Evolutionary conservation across 352 stramenopile species (phyloP).

Genomic region (Saprolegnia diclina): DNA sequence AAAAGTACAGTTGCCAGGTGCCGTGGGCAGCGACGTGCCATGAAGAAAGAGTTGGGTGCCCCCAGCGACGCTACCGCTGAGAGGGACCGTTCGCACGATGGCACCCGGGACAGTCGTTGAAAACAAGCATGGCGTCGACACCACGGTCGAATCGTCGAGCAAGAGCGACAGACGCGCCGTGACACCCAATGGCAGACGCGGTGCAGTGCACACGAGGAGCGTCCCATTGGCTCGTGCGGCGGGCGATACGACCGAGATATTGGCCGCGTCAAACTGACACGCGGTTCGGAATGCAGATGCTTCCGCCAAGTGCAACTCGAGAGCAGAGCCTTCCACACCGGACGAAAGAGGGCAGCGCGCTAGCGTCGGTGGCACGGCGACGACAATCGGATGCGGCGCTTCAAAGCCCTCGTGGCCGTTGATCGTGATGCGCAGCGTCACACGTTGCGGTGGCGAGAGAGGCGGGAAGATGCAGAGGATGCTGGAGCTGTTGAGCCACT

Average conservation of each 20-base stretch:
- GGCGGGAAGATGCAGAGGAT: not conserved
- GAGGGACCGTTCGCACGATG: not conserved
- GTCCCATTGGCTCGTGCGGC: not conserved
- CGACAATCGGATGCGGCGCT: not conserved
- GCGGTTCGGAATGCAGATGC: not conserved
- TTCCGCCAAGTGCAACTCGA: not conserved
- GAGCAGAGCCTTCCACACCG: not conserved
- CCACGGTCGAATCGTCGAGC: not conserved
- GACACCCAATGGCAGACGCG: not conserved
- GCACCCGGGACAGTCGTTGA: not conserved
- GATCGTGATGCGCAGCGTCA: not conserved
- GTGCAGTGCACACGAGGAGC: not conserved
- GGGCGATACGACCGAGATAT: not conserved
- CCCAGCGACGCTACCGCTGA: not conserved
- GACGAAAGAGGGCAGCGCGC: not conserved
- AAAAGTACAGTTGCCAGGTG: not conserved
- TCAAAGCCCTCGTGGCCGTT: not conserved
- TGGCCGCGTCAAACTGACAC: not conserved
- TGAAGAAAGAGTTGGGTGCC: not conserved
- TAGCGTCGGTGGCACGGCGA: not conserved
- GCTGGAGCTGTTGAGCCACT: constrained; percentile 1
- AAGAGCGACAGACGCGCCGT: not conserved
- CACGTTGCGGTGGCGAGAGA: not conserved
- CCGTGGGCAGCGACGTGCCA: not conserved
- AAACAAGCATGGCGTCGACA: not conserved